A percentile compares a stretch with the other conserved stretches of the same genome.
phyloP scores from a whole-genome alignment of 768 basidiomycete genomes.

The Amanita fuliginea region DNA sequence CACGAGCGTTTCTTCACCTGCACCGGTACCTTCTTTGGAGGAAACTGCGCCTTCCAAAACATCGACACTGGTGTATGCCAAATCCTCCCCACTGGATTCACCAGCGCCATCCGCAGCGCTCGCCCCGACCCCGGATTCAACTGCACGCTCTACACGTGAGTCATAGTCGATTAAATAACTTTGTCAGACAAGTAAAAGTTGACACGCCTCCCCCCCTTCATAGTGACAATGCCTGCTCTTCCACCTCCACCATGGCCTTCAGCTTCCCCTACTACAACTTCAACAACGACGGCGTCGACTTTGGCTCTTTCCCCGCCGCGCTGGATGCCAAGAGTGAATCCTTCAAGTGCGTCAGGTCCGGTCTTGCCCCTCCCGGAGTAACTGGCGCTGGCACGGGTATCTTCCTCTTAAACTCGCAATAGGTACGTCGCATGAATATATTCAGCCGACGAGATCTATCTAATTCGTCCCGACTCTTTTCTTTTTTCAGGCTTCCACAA shows the following conservation, averaged over 20 bases:
- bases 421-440: not conserved
- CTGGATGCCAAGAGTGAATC: not conserved
- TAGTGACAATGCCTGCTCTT: not conserved
- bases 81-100: not conserved
- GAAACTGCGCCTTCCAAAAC: not conserved
- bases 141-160: slow-evolving; percentile 1
- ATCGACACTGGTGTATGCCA: not conserved
- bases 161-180: too few species aligned
- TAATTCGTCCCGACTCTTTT: too few species aligned
- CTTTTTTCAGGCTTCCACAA: not conserved
- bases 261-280: slow-evolving; percentile 2
- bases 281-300: not conserved
- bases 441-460: too few species aligned
- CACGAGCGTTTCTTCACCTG: slow-evolving; percentile 4
- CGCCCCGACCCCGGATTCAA: slow-evolving; percentile 4
- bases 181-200: too few species aligned
- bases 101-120: not conserved
- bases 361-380: not conserved
- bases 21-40: not conserved
- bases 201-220: not conserved
- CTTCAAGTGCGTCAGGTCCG: not conserved
- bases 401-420: not conserved
- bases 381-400: not conserved
- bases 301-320: not conserved
- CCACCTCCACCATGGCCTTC: not conserved